phyloP scores from a whole-genome alignment of 2,329 filamentous ascomycete species.

The Xylariaceae sp. region DNA sequence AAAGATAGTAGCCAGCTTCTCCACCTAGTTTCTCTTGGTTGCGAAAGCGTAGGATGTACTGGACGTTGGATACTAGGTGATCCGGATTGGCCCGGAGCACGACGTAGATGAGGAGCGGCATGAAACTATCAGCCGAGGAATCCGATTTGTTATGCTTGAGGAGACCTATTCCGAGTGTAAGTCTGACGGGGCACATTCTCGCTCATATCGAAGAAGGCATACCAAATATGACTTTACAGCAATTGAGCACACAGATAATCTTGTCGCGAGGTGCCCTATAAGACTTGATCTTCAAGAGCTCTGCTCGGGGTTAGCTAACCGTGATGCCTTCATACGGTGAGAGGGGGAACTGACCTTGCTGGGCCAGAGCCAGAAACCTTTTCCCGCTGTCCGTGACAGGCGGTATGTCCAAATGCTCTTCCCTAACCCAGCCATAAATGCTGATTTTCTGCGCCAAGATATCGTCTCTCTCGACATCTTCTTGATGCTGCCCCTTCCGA shows the following conservation, averaged over 20 bases:
- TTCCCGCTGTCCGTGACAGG: slow-evolving; percentile 79
- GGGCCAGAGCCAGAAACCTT: slow-evolving; percentile 82
- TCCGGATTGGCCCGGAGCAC: slow-evolving; percentile 92
- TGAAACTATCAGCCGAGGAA: slow-evolving; percentile 93
- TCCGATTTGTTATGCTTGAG: slow-evolving; percentile 89
- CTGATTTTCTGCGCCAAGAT: slow-evolving; percentile 94
- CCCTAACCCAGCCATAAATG: slow-evolving; percentile 92
- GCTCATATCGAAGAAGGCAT: slow-evolving; percentile 27
- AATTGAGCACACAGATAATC: slow-evolving; percentile 96
- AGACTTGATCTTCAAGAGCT: slow-evolving; percentile 91
- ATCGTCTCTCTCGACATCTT: slow-evolving; percentile 94
- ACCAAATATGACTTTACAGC: slow-evolving; percentile 99
- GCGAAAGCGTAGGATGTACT: slow-evolving; percentile 94
- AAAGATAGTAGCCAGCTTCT: slow-evolving; percentile 98
- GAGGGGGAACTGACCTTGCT: slow-evolving; percentile 61
- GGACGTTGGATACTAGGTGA: slow-evolving; percentile 92
- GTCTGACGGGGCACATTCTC: neutral
- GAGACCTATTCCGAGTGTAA: slow-evolving; percentile 53
- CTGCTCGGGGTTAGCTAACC: slow-evolving; percentile 44
- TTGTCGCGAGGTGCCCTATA: slow-evolving; percentile 97
- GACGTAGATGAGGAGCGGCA: slow-evolving; percentile 91
- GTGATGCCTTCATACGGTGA: slow-evolving; percentile 7
- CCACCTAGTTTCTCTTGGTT: slow-evolving; percentile 96
- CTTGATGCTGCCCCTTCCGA: slow-evolving; percentile 91
- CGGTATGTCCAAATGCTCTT: slow-evolving; percentile 90